These are phyloP conservation scores for Boletus rex-veris DNA, from an alignment of 768 basidiomycete genomes.

Conservation along the genomic window DNA sequence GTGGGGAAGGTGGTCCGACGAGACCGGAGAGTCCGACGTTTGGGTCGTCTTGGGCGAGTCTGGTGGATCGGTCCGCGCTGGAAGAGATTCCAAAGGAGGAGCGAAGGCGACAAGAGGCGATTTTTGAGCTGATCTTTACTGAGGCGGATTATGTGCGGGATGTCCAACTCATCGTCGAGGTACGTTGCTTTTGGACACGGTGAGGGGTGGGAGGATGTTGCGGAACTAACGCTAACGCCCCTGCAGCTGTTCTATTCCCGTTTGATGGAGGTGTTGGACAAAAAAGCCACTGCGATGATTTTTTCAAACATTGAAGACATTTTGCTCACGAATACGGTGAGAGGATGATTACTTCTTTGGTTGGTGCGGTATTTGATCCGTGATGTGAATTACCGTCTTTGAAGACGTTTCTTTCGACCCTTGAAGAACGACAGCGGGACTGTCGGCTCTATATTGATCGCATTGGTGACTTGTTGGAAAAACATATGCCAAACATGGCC, in stretches of 20 bases:
- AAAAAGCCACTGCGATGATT: constrained; percentile 74
- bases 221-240: not conserved
- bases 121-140: constrained; percentile 92
- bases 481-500: constrained; percentile 71
- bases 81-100: constrained; percentile 77
- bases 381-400: not conserved
- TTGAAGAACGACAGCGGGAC: constrained; percentile 89
- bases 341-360: constrained; percentile 15
- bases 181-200: constrained; percentile 30
- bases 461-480: constrained; percentile 80
- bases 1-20: constrained; percentile 20
- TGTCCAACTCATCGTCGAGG: constrained; percentile 89
- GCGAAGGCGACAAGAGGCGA: constrained; percentile 88
- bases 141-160: constrained; percentile 89
- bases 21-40: constrained; percentile 60
- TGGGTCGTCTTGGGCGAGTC: constrained; percentile 83
- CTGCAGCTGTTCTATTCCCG: constrained; percentile 82
- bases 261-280: constrained; percentile 66
- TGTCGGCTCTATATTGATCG: constrained; percentile 88
- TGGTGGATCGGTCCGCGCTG: constrained; percentile 81
- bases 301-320: constrained; percentile 96
- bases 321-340: constrained; percentile 79
- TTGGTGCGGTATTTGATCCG: not conserved
- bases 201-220: too few relatives aligned
- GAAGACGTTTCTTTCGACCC: constrained; percentile 77